phyloP scores from a whole-genome alignment of 2,329 filamentous ascomycete species.

The Tympanopsis confertula region DNA sequence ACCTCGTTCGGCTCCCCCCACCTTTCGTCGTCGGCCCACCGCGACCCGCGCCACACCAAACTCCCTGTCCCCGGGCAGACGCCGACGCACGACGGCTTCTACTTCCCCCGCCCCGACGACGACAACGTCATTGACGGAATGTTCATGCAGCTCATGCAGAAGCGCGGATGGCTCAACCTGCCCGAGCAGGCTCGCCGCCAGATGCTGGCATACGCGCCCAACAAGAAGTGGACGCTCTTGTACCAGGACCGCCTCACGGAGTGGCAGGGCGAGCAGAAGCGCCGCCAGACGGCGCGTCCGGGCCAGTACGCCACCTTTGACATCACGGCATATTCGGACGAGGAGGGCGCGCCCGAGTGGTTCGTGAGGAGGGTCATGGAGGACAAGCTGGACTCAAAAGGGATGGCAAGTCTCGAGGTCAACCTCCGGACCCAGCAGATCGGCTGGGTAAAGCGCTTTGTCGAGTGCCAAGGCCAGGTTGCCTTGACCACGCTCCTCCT shows the following conservation, averaged over 20 bases:
- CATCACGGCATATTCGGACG: constrained; percentile 70
- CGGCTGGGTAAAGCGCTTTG: constrained; percentile 91
- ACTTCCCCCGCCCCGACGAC: constrained; percentile 64
- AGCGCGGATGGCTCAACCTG: constrained; percentile 92
- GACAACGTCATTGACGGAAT: constrained; percentile 80
- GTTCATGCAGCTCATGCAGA: constrained; percentile 90
- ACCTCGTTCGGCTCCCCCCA: constrained; percentile 36
- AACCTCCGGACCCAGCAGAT: constrained; percentile 93
- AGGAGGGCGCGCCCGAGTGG: constrained; percentile 95
- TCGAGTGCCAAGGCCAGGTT: constrained; percentile 93
- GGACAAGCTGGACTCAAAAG: constrained; percentile 82
- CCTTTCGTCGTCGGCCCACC: constrained; percentile 19
- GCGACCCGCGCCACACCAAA: constrained; percentile 46
- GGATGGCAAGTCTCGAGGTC: constrained; percentile 84
- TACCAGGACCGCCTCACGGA: constrained; percentile 90
- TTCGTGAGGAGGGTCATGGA: constrained; percentile 96
- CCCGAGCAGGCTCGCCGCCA: constrained; percentile 88
- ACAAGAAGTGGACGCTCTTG: constrained; percentile 95
- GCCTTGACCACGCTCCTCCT: constrained; percentile 85
- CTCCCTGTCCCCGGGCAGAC: constrained; percentile 24
- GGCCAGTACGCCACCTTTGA: constrained; percentile 60
- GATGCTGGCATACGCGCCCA: constrained; percentile 88
- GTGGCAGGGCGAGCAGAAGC: constrained; percentile 87
- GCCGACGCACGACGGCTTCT: constrained; percentile 35
- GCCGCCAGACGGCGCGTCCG: constrained; percentile 62